Base-by-base conservation (phyloP, 179 eudicot genomes). In the Amaranthus tricolor region DNA sequence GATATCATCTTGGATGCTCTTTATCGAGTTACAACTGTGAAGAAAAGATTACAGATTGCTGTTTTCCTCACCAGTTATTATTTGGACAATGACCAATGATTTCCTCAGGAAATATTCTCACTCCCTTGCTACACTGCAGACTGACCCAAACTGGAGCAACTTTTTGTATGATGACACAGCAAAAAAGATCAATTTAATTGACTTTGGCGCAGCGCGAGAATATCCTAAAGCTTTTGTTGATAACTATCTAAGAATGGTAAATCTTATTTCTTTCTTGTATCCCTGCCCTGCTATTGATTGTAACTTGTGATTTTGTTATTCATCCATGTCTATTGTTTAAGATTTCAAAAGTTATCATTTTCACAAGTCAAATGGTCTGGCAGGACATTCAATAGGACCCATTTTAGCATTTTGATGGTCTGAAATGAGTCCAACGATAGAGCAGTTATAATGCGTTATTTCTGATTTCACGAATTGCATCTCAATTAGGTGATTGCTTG, bases 81-180 rank as follows among this genome's bases (percentile, higher is more conserved):
- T 56, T 47, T 71, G 59, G 66, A 50, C 9, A 40, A 6, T 17
- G 15, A 21, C 62, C 31, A 20, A 14, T 63, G 47, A 55, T 65
- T 14, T 24, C 40, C 68, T 57, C 43, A 50, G 72, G 58, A 9
- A 40, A 31, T 16, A 20, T 60, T 77, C 71, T 77, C 57, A 76
- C 71, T 19, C 1, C 61, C 78, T 68, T 78, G 67, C 62, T 76
- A 58, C 70, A 20, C 40, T 85, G 92, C 96, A 94, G 97, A 94
- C 96, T 63, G 98, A 94, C 83, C 98, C 98, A 70, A 94, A 94
- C 74, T 94, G 98, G 98, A 81, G 98, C 72, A 94, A 94, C 72
- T 94, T 86, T 75, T 80, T 94, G 78, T 94, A 83, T 24, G 86
- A 94, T 82, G 94, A 85, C 66, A 61, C 72, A 49, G 68, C 87